phyloP scores from a whole-genome alignment of 495 filamentous ascomycete species.

The Tuber magnatum region DNA sequence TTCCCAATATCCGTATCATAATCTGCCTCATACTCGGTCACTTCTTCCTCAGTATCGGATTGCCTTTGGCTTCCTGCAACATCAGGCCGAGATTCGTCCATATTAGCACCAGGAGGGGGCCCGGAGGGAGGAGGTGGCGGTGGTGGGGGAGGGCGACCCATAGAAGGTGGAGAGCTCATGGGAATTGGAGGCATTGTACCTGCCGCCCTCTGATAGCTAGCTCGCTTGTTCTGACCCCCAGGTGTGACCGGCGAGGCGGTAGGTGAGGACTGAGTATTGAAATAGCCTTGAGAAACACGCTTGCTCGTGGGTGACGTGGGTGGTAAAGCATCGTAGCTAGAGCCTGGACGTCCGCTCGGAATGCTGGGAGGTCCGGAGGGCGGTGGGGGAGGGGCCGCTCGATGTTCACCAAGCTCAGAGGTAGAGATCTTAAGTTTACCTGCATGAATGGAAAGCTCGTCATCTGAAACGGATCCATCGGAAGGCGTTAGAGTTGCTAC shows the following conservation, averaged over 20 bases:
- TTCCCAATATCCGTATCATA: slow-evolving; percentile 97
- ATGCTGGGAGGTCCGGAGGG: slow-evolving; percentile 49
- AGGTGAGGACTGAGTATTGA: slow-evolving; percentile 45
- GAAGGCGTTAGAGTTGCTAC: slow-evolving; percentile 56
- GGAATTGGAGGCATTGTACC: slow-evolving; percentile 46
- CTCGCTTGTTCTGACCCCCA: slow-evolving; percentile 45
- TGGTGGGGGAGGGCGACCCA: slow-evolving; percentile 50
- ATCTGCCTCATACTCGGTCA: slow-evolving; percentile 94
- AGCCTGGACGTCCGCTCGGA: slow-evolving; percentile 46
- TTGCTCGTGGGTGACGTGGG: slow-evolving; percentile 49
- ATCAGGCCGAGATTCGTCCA: slow-evolving; percentile 42
- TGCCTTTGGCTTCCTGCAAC: slow-evolving; percentile 28
- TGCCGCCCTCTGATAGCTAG: slow-evolving; percentile 46
- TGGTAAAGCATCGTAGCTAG: slow-evolving; percentile 44
- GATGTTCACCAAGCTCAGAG: slow-evolving; percentile 27
- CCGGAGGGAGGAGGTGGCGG: slow-evolving; percentile 54
- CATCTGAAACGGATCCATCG: slow-evolving; percentile 82
- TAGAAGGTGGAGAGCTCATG: slow-evolving; percentile 39
- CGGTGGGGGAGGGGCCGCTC: slow-evolving; percentile 44
- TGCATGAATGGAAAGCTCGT: slow-evolving; percentile 72
- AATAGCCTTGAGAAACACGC: slow-evolving; percentile 50
- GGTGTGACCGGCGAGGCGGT: slow-evolving; percentile 49
- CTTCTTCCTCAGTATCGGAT: slow-evolving; percentile 64
- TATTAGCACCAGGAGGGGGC: slow-evolving; percentile 68
- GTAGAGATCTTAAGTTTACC: slow-evolving; percentile 46